Base-by-base conservation (phyloP, 2,329 filamentous ascomycete genomes). In the Penicillium sp. region DNA sequence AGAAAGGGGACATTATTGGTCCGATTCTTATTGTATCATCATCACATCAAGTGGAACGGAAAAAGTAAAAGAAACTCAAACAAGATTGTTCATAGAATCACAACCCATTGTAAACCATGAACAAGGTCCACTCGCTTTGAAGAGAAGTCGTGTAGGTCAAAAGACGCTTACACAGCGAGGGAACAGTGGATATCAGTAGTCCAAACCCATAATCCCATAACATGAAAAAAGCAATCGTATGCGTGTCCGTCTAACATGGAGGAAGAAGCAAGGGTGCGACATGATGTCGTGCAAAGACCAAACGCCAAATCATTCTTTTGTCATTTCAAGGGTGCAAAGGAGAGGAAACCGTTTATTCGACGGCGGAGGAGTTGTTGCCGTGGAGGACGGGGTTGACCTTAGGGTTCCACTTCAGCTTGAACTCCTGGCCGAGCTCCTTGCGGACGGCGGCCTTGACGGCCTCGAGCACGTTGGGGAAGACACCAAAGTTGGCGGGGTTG, bases 401-500 rank as follows among this genome's bases (percentile, higher is more conserved):
- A 75, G 90, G 88, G 71, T 89, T 86, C 78, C 90, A 92, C 78
- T 86, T 84, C 76, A 91, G 88, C 81, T 87, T 85, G 81, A 92
- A 92, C 68, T 92, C 89, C 47, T 87, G 72, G n/a, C 90, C 90
- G 7, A 92, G 79, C 79, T 92, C 83, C 79, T 90, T 90, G 70
- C 82, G 81, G 65, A 91, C 81, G 5, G 89, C 89, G 1, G 87
- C 81, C 78, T 87, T 83, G 56, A 92, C 88, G 0, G 90, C 90
- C 67, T 91, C 88, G 47, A 91, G 81, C 13, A 92, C 90, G 71
- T 91, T 91, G 63, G 81, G 76, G 79, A 92, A 92, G 46, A 92
- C 90, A 66, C 90, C 90, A 72, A 92, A 91, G 79, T 84, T 90
- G 72, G 90, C 90, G 1, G 90, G 90, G 79, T 91, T 92, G 79